phyloP scores from a whole-genome alignment of 176 grass and related monocot species.

The Oryza longistaminata region DNA sequence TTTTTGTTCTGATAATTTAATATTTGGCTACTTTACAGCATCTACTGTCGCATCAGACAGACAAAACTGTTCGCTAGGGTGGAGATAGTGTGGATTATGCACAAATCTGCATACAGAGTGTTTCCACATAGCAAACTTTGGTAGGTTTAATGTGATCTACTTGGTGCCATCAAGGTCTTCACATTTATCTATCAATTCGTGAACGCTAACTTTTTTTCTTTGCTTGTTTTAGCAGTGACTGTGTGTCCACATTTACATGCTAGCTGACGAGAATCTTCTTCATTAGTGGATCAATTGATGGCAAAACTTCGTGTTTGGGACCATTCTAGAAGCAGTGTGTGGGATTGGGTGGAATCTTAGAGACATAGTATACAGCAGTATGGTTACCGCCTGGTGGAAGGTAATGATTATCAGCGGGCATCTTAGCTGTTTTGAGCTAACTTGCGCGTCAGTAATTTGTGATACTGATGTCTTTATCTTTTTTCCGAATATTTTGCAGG shows the following conservation, averaged over 20 bases:
- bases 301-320: constrained; percentile 96
- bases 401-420: constrained; percentile 44
- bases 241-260: constrained; percentile 92
- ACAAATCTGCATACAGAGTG: constrained; percentile 68
- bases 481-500: constrained; percentile 34
- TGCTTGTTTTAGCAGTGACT: constrained; percentile 69
- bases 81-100: too few relatives aligned
- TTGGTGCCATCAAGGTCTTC: not conserved
- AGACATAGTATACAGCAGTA: constrained; percentile 87
- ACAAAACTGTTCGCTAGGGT: constrained; percentile 90
- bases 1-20: constrained; percentile 27
- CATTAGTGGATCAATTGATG: constrained; percentile 94
- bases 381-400: constrained; percentile 81
- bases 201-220: constrained; percentile 6
- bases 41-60: constrained; percentile 80
- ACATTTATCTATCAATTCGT: constrained; percentile 18
- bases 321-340: constrained; percentile 65
- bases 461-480: constrained; percentile 23
- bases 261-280: constrained; percentile 63
- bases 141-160: constrained; percentile 43
- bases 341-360: constrained; percentile 76
- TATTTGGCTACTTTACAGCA: constrained; percentile 50
- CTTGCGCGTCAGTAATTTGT: not conserved
- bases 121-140: constrained; percentile 82
- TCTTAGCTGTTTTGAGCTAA: constrained; percentile 6